Base-by-base conservation (phyloP, 352 stramenopile genomes). In the Pythium vanterpoolii region DNA sequence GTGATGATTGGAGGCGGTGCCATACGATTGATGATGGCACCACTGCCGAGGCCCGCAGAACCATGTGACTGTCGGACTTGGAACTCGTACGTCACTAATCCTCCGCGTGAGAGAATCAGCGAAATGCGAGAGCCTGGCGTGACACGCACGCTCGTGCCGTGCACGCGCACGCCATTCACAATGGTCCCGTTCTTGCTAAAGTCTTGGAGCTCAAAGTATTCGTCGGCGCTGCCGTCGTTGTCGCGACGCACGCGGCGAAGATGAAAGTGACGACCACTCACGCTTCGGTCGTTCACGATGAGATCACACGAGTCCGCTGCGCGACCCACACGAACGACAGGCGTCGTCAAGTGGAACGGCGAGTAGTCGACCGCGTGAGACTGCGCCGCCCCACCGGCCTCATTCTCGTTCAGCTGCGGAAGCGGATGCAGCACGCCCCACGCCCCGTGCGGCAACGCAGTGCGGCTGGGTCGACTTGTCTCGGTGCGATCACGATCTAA, bases 141-240 rank as follows among this genome's bases (percentile, higher is more conserved):
- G 10, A 96, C 72, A 3, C 77, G 78, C 30, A 90, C 74, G 43
- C 74, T 92, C 0, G 84, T 88, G 31, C 85, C 85, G 56, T 96
- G 86, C 11, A 96, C 76, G 5, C 86, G 76, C 9, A 94, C 83
- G n/a, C 86, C 86, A 42, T 96, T 93, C 1, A 96, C 86, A 24
- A 96, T 94, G 0, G 84, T 96, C 2, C 86, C 86, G 43, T 96
- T 96, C 60, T 96, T 96, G 59, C 84, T 94, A 49, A 94, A 95
- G 28, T 96, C 86, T 66, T 94, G 84, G 18, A 96, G 69, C 55
- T 96, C 86, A 43, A 74, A 94, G 34, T 76, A 83, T 21, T 91
- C 80, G 48, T 91, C 81, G 0, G 53, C 30, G 14, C 39, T 53
- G 11, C 60, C 47, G 18, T 87, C 74, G n/a, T 48, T 56, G 42